These are phyloP conservation scores for Endocarpon pusillum DNA, from an alignment of 495 filamentous ascomycete genomes.

Conservation along the genomic window DNA sequence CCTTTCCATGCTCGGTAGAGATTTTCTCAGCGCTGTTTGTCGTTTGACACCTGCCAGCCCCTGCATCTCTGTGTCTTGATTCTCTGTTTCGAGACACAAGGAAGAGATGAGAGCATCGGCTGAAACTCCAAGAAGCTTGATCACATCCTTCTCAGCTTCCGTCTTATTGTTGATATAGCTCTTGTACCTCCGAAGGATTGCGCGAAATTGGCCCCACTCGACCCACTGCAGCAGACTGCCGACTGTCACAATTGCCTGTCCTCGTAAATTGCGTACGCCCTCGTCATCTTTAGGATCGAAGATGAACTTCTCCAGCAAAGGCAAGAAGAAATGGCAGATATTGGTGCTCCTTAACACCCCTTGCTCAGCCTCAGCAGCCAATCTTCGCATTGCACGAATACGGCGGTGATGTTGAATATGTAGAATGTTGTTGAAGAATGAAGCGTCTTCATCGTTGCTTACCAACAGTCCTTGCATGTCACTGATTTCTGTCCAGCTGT, in stretches of 20 bases:
- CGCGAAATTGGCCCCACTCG: constrained; percentile 83
- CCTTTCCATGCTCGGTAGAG: constrained; percentile 51
- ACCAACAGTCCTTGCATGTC: constrained; percentile 63
- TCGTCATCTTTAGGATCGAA: constrained; percentile 63
- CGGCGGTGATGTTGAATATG: constrained; percentile 84
- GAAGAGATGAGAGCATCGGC: constrained; percentile 53
- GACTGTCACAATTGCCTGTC: constrained; percentile 62
- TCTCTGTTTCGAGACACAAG: constrained; percentile 27
- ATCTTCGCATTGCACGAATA: constrained; percentile 59
- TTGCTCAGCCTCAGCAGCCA: constrained; percentile 46
- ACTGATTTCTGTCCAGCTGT: constrained; percentile 45
- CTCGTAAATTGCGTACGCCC: constrained; percentile 65
- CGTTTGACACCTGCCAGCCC: constrained; percentile 17
- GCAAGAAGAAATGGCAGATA: constrained; percentile 73
- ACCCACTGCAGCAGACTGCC: constrained; percentile 54
- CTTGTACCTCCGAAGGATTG: constrained; percentile 62
- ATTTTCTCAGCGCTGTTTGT: constrained; percentile 35
- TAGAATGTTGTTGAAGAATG: constrained; percentile 83
- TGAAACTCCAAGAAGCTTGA: constrained; percentile 63
- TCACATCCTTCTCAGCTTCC: constrained; percentile 69
- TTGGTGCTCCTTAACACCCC: constrained; percentile 53
- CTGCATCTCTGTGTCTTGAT: constrained; percentile 17
- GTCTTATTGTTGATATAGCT: constrained; percentile 64
- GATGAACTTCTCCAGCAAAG: constrained; percentile 83
- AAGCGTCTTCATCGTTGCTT: constrained; percentile 69